Evolutionary conservation across 2,329 filamentous ascomycete species (phyloP).

Genomic region (Sarocladiaceae sp.): DNA sequence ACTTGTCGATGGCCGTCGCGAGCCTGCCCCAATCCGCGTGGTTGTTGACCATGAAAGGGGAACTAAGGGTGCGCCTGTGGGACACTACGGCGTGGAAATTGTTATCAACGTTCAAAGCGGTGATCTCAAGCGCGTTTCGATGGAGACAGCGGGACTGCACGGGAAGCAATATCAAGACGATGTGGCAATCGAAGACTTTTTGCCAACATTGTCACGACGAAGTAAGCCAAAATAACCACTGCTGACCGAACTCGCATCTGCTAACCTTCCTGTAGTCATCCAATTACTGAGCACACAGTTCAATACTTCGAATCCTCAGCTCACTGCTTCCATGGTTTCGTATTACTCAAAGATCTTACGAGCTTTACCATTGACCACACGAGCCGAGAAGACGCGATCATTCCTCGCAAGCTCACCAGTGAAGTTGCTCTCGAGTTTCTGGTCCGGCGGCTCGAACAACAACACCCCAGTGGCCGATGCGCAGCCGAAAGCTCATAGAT

Average conservation of each 20-base stretch:
- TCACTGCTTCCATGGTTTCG: slow-evolving; percentile 67
- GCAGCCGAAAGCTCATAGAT: slow-evolving; percentile 35
- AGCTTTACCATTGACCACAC: slow-evolving; percentile 54
- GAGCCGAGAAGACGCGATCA: slow-evolving; percentile 60
- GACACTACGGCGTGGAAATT: slow-evolving; percentile 68
- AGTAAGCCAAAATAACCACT: slow-evolving; percentile 49
- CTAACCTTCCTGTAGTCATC: slow-evolving; percentile 52
- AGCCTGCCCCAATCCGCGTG: slow-evolving; percentile 66
- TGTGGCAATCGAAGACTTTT: slow-evolving; percentile 66
- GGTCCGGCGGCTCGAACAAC: slow-evolving; percentile 51
- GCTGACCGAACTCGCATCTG: no score
- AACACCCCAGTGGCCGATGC: slow-evolving; percentile 27
- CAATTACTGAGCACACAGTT: slow-evolving; percentile 69
- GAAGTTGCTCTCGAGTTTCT: slow-evolving; percentile 81
- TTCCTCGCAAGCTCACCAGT: slow-evolving; percentile 82
- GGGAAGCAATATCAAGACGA: slow-evolving; percentile 72
- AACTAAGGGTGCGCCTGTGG: slow-evolving; percentile 61
- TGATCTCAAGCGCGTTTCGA: slow-evolving; percentile 45
- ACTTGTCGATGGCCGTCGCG: slow-evolving; percentile 58
- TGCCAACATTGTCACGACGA: slow-evolving; percentile 70
- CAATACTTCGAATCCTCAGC: slow-evolving; percentile 57
- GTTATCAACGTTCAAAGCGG: slow-evolving; percentile 57
- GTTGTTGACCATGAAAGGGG: slow-evolving; percentile 68
- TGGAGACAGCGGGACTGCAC: slow-evolving; percentile 58
- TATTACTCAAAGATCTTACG: slow-evolving; percentile 76